Conservation (phyloP, 177 flowering plant genomes). For the Vitis hybrid region DNA sequence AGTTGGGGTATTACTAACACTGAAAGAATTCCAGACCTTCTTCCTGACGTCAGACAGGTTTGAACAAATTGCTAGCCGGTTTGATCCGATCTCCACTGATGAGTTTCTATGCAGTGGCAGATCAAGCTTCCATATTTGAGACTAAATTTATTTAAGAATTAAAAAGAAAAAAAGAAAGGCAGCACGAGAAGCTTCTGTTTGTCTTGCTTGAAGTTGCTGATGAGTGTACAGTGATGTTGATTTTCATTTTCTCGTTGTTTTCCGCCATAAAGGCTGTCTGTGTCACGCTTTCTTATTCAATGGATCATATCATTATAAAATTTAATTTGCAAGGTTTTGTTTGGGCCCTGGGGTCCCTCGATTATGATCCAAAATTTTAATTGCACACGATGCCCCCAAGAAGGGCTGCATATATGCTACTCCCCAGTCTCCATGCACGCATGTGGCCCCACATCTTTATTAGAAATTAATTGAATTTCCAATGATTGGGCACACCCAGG, state of each 20-base stretch:
- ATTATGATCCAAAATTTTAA: no score
- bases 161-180: neutral
- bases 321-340: no score
- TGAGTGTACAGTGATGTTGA: slow-evolving; percentile 15
- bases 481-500: no score
- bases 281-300: no score
- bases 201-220: slow-evolving; percentile 4
- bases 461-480: no score
- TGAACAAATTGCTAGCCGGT: slow-evolving; percentile 13
- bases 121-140: slow-evolving; percentile 24
- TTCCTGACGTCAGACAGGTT: slow-evolving; percentile 42
- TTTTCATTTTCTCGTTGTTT: neutral
- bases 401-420: no score
- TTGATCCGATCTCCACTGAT: slow-evolving; percentile 23
- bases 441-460: no score
- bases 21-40: slow-evolving; percentile 23
- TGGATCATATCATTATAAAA: no score
- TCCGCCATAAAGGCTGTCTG: neutral
- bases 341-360: no score
- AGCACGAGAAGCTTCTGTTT: neutral
- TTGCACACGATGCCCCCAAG: no score
- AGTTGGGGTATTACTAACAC: slow-evolving; percentile 20
- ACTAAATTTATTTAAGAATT: no score
- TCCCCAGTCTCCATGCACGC: no score
- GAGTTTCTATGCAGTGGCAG: slow-evolving; percentile 19